Percentiles rank a stretch among this genome's conserved stretches.
phyloP scores from a whole-genome alignment of 768 basidiomycete species.

The Hydnum rufescens region DNA sequence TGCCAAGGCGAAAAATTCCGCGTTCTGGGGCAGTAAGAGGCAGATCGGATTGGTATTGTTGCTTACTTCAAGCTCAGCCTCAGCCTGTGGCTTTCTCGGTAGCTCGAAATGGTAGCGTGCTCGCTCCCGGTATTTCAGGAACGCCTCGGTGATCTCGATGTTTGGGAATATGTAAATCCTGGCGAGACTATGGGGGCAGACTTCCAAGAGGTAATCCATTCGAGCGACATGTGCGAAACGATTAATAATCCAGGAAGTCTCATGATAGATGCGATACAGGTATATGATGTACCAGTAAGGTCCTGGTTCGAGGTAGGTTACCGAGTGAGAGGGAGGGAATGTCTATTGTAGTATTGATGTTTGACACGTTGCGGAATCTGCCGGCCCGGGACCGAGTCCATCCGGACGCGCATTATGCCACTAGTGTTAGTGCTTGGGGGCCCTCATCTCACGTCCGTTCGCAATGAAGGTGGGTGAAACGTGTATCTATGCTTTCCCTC shows the following conservation, averaged over 20 bases:
- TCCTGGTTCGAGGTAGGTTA: constrained; percentile 26
- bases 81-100: constrained; percentile 79
- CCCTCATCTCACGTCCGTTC: too few relatives aligned
- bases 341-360: constrained; percentile 93
- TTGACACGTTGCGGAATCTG: constrained; percentile 95
- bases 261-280: constrained; percentile 90
- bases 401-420: constrained; percentile 98
- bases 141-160: constrained; percentile 99
- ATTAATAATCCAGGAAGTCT: constrained; percentile 99
- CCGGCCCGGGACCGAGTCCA: constrained; percentile 95
- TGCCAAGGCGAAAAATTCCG: constrained; percentile 95
- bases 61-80: constrained; percentile 90
- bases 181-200: constrained; percentile 82
- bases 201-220: constrained; percentile 89
- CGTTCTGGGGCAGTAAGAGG: constrained; percentile 85
- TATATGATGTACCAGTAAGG: constrained; percentile 34
- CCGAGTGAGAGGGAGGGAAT: constrained; percentile 77
- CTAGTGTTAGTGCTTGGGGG: constrained; percentile 80
- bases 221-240: constrained; percentile 96
- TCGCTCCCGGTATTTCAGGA: constrained; percentile 94
- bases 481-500: constrained; percentile 82
- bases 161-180: constrained; percentile 98
- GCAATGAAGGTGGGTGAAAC: constrained; percentile 81
- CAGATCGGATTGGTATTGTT: constrained; percentile 99
- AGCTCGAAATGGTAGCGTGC: constrained; percentile 96